A percentile compares a stretch with the other conserved stretches of the same genome.
These are phyloP conservation scores for Calonectria fujianensis DNA, from an alignment of 2,329 filamentous ascomycete genomes.

Conservation along the genomic window DNA sequence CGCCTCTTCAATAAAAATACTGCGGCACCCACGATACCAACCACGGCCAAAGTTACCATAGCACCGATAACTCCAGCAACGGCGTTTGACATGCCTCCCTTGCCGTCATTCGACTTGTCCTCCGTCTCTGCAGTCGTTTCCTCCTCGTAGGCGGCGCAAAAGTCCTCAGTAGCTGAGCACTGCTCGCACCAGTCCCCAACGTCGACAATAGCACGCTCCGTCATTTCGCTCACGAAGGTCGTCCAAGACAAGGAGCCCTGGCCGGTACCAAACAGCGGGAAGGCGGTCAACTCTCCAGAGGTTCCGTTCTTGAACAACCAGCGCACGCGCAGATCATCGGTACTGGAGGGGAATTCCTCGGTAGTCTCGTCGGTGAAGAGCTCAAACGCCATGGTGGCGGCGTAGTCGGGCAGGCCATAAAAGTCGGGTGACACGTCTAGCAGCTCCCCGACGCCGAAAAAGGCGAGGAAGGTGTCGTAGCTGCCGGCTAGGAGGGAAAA, in stretches of 20 bases:
- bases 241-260: constrained; percentile 57
- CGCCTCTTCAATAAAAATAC: constrained; percentile 52
- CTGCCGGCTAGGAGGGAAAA: constrained; percentile 59
- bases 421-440: constrained; percentile 55
- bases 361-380: constrained; percentile 52
- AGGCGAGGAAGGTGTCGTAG: constrained; percentile 62
- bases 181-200: constrained; percentile 57
- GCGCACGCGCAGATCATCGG: constrained; percentile 57
- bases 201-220: constrained; percentile 54
- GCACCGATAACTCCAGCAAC: constrained; percentile 60
- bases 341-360: constrained; percentile 53
- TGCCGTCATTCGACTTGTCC: constrained; percentile 29
- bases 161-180: constrained; percentile 54
- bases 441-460: constrained; percentile 58
- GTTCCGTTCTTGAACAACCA: constrained; percentile 62
- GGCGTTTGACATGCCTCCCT: constrained; percentile 56
- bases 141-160: constrained; percentile 58
- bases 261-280: constrained; percentile 56
- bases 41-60: constrained; percentile 57
- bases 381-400: constrained; percentile 61
- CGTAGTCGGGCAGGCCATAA: constrained; percentile 59
- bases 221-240: constrained; percentile 55
- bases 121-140: constrained; percentile 38
- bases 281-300: constrained; percentile 52
- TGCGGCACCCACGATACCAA: constrained; percentile 45